Evolutionary conservation across 116 monocot species (phyloP).

Genomic region (Dioscorea cayenensis): DNA sequence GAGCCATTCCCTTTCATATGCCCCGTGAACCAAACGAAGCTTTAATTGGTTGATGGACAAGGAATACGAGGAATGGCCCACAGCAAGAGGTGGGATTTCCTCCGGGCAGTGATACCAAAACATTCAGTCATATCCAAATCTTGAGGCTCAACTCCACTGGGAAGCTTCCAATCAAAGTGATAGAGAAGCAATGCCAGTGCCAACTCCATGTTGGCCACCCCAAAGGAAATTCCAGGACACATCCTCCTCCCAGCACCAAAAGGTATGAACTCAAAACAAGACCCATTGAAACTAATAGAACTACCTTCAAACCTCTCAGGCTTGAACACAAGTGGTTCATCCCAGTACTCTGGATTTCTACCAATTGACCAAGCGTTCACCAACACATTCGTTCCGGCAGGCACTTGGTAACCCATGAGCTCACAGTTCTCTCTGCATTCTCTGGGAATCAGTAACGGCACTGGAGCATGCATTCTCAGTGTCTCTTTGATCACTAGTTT

Average conservation of each 20-base stretch:
- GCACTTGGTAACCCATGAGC: background rate
- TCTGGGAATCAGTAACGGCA: background rate
- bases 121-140: background rate
- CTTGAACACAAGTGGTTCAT: background rate
- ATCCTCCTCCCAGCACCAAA: constrained; percentile 10
- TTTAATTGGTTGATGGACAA: background rate
- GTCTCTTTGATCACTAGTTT: background rate
- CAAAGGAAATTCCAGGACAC: constrained; percentile 3
- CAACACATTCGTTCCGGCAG: background rate
- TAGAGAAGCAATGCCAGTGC: constrained; percentile 4
- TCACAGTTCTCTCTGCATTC: background rate
- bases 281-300: background rate
- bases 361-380: background rate
- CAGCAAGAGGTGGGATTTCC: background rate
- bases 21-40: too few relatives aligned
- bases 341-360: background rate
- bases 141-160: background rate
- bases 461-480: background rate
- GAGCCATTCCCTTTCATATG: too few relatives aligned
- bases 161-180: constrained; percentile 12
- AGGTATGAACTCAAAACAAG: constrained; percentile 2
- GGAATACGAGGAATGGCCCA: background rate
- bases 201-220: constrained; percentile 3
- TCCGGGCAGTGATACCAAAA: background rate
- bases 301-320: constrained; percentile 1